phyloP scores from a whole-genome alignment of 306 rosid species.

The Geum urbanum region DNA sequence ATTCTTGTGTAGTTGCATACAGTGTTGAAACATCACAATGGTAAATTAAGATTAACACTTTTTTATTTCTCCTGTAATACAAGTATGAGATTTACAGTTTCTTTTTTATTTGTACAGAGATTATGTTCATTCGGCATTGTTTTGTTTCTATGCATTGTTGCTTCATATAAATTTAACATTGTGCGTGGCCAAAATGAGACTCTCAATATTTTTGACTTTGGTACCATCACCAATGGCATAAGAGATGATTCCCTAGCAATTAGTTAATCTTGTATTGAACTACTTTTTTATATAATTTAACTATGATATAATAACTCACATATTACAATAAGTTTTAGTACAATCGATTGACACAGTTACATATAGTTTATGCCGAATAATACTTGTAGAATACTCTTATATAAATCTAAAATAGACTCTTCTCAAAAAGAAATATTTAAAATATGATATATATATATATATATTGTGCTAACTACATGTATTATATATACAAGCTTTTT shows the following conservation, averaged over 20 bases:
- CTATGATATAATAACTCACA: neutral
- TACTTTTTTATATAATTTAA: neutral
- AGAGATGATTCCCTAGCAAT: slow-evolving; percentile 6
- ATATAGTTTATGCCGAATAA: neutral
- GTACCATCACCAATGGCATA: slow-evolving; percentile 2
- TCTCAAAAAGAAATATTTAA: no score
- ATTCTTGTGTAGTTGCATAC: neutral
- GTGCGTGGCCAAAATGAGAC: neutral
- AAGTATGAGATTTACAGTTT: neutral
- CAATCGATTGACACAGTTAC: neutral
- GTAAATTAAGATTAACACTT: neutral
- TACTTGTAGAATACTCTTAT: no score
- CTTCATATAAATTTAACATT: neutral
- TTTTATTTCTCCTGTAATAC: neutral
- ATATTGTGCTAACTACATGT: neutral
- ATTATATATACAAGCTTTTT: neutral
- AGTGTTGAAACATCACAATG: neutral
- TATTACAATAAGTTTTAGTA: neutral
- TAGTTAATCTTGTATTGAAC: neutral
- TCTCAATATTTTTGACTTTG: slow-evolving; percentile 9
- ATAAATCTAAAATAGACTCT: no score
- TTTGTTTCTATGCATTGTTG: neutral
- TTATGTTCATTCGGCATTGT: neutral
- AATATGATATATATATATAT: neutral
- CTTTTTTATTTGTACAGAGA: neutral